Base-by-base conservation (phyloP, 306 rosid genomes). In the Hippophae tibetana region DNA sequence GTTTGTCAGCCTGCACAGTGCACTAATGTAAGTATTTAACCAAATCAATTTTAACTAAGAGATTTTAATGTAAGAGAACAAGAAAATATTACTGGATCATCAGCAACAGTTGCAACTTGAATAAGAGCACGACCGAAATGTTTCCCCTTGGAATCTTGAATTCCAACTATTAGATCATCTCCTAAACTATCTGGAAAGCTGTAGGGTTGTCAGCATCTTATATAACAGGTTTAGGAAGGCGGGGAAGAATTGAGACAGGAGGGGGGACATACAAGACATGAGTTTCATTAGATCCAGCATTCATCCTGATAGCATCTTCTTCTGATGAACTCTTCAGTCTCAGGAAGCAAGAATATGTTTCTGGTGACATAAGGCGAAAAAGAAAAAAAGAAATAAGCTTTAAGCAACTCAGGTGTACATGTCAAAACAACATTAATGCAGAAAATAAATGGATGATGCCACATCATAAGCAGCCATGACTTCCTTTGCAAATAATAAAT, bases 271-370 rank as follows among this genome's bases (percentile, higher is more conserved):
- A 72, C 82, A 77, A 65, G 43, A 69, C 57, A 42, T 43, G 63
- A 45, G 68, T 47, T 62, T 69, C 72, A 13, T 75, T 49, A 8
- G 67, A 68, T 68, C 82, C 82, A 18, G 75, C 72, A 61, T 63
- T 69, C 72, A 72, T 64, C 13, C 41, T 58, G 42, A 72, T 46
- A 14, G 63, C 69, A 52, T 72, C 64, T 49, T 64, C 72, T 10
- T 77, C 67, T 48, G 69, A 47, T 54, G 75, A 77, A 62, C 75
- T 72, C 51, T 59, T 77, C 72, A 77, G 46, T 63, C 68, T 72
- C 40, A 72, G 48, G 56, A 47, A 56, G 63, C 75, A 77, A 52
- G 72, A 50, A 54, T 64, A 72, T 53, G 60, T 65, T 62, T 69
- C 78, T 72, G 75, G 42, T n/a, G 65, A 57, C 49, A 51, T 7